Conservation (phyloP, 768 basidiomycete genomes). For the Hemileccinum rubropunctum region DNA sequence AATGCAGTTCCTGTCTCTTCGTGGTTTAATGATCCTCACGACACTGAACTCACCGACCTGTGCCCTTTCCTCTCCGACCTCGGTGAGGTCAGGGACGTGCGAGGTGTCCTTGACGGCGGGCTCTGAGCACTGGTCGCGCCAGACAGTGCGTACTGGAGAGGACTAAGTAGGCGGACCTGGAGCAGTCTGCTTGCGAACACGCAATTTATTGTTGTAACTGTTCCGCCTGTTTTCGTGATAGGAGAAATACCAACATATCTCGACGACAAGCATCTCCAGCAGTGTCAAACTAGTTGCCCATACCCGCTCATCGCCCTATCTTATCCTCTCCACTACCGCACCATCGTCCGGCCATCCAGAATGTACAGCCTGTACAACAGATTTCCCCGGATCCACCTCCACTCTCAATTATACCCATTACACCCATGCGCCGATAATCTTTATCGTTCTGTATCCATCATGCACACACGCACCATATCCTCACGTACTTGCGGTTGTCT, state of each 20-base stretch:
- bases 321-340: conserved; percentile 4
- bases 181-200: conserved; percentile 21
- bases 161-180: conserved; percentile 12
- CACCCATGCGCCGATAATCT: conserved; percentile 28
- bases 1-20: conserved; percentile 98
- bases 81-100: conserved; percentile 79
- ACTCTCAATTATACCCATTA: conserved; percentile 24
- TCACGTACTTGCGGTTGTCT: conserved; percentile 16
- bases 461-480: conserved; percentile 29
- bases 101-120: conserved; percentile 87
- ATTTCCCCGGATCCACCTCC: conserved; percentile 9
- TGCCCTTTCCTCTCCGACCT: conserved; percentile 94
- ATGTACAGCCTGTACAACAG: conserved; percentile 25
- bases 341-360: conserved; percentile 11
- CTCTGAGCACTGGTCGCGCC: conserved; percentile 42
- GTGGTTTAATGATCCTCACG: conserved; percentile 99
- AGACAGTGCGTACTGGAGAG: conserved; percentile 20
- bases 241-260: conserved; percentile 28
- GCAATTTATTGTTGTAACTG: conserved; percentile 27
- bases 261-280: conserved; percentile 13
- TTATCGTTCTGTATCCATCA: conserved; percentile 36
- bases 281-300: not conserved
- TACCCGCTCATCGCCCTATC: not conserved
- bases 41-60: conserved; percentile 94
- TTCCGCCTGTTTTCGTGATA: conserved; percentile 27